These are phyloP conservation scores for Ophiostoma himal-ulmi DNA, from an alignment of 2,329 filamentous ascomycete genomes.

Conservation along the genomic window DNA sequence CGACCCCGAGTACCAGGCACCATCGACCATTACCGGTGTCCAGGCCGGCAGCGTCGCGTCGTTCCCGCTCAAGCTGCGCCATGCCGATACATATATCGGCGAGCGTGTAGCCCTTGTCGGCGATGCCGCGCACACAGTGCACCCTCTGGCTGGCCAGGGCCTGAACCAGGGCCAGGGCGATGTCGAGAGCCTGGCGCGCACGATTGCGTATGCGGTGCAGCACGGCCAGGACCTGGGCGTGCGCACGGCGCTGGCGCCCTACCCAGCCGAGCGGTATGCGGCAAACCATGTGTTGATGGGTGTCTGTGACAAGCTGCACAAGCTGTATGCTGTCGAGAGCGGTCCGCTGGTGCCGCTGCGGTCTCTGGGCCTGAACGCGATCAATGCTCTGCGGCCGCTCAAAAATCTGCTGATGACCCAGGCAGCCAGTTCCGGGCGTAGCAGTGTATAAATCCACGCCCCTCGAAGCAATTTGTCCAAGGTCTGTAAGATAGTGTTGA, in stretches of 20 bases:
- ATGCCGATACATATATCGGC: constrained; percentile 88
- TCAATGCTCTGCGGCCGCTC: constrained; percentile 67
- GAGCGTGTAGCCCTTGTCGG: constrained; percentile 89
- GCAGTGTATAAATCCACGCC: background rate
- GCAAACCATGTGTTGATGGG: constrained; percentile 74
- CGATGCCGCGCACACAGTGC: constrained; percentile 90
- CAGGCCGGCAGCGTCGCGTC: constrained; percentile 77
- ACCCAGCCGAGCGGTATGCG: constrained; percentile 73
- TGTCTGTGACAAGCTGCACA: constrained; percentile 84
- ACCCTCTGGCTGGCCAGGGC: constrained; percentile 90
- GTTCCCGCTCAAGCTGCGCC: constrained; percentile 84
- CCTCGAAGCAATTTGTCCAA: no score
- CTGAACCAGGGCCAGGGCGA: constrained; percentile 91
- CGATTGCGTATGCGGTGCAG: constrained; percentile 68
- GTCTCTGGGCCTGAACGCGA: constrained; percentile 67
- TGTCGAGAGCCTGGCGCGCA: constrained; percentile 68
- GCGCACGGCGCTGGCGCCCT: constrained; percentile 70
- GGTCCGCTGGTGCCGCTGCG: constrained; percentile 76
- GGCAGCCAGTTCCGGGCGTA: constrained; percentile 33
- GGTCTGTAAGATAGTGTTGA: constrained; percentile 4
- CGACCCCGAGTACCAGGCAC: constrained; percentile 45
- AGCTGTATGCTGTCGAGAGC: constrained; percentile 75
- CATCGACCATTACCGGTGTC: constrained; percentile 61
- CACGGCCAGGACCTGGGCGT: constrained; percentile 86
- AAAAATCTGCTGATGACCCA: constrained; percentile 84